Evolutionary conservation across 2,329 filamentous ascomycete genomes (phyloP).

Genomic region (Chaetothyriales sp.): DNA sequence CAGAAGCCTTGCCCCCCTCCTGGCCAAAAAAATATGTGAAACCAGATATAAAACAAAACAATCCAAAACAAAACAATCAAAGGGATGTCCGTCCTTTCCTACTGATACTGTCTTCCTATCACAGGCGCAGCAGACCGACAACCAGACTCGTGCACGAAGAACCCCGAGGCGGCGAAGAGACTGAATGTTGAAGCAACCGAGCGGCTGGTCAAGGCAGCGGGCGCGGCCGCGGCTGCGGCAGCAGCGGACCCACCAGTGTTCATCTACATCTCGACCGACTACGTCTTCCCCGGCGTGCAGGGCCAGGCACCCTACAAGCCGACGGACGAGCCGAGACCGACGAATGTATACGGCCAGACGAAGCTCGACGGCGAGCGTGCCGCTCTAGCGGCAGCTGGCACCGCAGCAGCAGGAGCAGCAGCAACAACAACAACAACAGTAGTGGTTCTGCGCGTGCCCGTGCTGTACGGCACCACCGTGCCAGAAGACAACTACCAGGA

Average conservation of each 20-base stretch:
- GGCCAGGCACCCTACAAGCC: slow-evolving; percentile 75
- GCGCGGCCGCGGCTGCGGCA: slow-evolving; percentile 36
- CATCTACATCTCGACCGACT: slow-evolving; percentile 58
- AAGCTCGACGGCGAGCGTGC: slow-evolving; percentile 57
- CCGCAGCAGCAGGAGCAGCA: too few species aligned
- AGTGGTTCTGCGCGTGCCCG: slow-evolving; percentile 63
- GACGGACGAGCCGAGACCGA: slow-evolving; percentile 47
- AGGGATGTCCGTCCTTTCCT: not conserved
- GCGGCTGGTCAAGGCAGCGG: slow-evolving; percentile 51
- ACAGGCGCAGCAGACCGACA: slow-evolving; percentile 73
- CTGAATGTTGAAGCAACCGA: slow-evolving; percentile 61
- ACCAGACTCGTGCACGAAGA: slow-evolving; percentile 68
- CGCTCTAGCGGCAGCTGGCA: slow-evolving; percentile 47
- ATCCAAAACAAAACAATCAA: slow-evolving; percentile 1
- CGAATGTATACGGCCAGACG: slow-evolving; percentile 67
- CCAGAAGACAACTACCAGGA: slow-evolving; percentile 42
- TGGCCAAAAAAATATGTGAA: too few species aligned
- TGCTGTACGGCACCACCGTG: slow-evolving; percentile 67
- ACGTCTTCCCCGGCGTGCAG: slow-evolving; percentile 60
- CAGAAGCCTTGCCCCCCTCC: too few species aligned
- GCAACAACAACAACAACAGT: slow-evolving; percentile 27
- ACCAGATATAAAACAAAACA: slow-evolving; percentile 1
- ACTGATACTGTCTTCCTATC: not conserved
- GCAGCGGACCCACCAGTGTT: too few species aligned
- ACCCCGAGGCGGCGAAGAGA: slow-evolving; percentile 57